Evolutionary conservation across 495 filamentous ascomycete genomes (phyloP).

Genomic region (Podospora sp.): DNA sequence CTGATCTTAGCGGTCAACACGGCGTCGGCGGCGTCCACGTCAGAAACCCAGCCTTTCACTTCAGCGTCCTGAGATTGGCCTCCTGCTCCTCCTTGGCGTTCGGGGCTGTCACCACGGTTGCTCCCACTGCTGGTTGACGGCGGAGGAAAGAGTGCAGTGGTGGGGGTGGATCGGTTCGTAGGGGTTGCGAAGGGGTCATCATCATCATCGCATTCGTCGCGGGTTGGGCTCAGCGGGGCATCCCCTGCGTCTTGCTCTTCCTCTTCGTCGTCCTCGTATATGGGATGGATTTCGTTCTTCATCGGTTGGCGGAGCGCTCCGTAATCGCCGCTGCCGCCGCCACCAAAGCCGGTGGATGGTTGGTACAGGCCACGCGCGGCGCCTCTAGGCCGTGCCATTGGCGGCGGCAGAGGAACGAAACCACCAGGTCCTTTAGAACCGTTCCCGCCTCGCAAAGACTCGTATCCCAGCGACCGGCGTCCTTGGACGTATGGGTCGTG

Average conservation of each 20-base stretch:
- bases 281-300: constrained; percentile 53
- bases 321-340: constrained; percentile 27
- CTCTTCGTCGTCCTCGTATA: constrained; percentile 70
- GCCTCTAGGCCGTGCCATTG: constrained; percentile 19
- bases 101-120: constrained; percentile 33
- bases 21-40: constrained; percentile 59
- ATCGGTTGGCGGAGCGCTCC: constrained; percentile 17
- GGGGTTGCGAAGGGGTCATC: constrained; percentile 52
- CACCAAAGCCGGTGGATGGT: constrained; percentile 28
- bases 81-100: constrained; percentile 20
- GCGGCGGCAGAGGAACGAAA: constrained; percentile 2
- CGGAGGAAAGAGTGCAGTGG: constrained; percentile 9
- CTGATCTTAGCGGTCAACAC: constrained; percentile 39
- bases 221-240: constrained; percentile 23
- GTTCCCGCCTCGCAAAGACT: constrained; percentile 39
- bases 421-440: neutral
- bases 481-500: constrained; percentile 45
- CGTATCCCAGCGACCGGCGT: constrained; percentile 46
- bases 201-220: constrained; percentile 23
- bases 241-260: constrained; percentile 35
- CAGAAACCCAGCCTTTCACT: constrained; percentile 62
- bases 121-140: constrained; percentile 14
- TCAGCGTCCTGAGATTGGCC: constrained; percentile 47
- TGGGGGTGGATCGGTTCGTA: constrained; percentile 10
- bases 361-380: constrained; percentile 34